A percentile compares a stretch with the other conserved stretches of the same genome.
Conservation (phyloP, 2,329 filamentous ascomycete genomes). For the Leptographium galeiforme region DNA sequence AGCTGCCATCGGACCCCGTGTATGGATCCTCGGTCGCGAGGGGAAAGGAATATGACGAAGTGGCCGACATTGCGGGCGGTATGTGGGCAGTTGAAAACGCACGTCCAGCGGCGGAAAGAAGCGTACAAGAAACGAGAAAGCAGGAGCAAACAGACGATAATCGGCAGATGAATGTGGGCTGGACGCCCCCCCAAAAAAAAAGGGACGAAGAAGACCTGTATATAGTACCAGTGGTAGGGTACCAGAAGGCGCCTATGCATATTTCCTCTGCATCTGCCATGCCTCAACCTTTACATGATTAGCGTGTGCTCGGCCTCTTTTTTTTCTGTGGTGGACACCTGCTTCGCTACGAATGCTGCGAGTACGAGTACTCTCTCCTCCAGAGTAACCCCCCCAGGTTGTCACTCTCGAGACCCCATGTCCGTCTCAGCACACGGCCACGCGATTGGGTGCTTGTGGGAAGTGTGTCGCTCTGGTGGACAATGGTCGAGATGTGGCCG, state of each 20-base stretch:
- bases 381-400: background rate
- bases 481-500: background rate
- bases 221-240: background rate
- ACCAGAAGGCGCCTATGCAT: background rate
- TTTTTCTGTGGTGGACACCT: too few species aligned
- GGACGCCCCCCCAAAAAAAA: background rate
- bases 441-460: background rate
- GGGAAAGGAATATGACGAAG: conserved; percentile 25
- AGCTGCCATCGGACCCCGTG: conserved; percentile 20
- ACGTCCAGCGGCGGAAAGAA: conserved; percentile 2
- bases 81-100: background rate
- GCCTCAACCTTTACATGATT: too few species aligned
- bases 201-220: background rate
- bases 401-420: background rate
- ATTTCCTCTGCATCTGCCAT: background rate
- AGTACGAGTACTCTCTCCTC: background rate
- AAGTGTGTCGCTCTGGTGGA: background rate
- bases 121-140: background rate
- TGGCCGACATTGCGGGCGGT: conserved; percentile 22
- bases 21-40: conserved; percentile 27
- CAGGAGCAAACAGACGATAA: background rate
- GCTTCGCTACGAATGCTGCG: background rate
- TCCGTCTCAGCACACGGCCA: background rate
- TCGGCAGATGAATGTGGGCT: background rate
- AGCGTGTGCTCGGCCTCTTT: too few species aligned